A percentile compares a stretch with the other conserved stretches of the same genome.
Conservation (phyloP, 805 yeast genomes). For the Ogataea ramenticola region DNA sequence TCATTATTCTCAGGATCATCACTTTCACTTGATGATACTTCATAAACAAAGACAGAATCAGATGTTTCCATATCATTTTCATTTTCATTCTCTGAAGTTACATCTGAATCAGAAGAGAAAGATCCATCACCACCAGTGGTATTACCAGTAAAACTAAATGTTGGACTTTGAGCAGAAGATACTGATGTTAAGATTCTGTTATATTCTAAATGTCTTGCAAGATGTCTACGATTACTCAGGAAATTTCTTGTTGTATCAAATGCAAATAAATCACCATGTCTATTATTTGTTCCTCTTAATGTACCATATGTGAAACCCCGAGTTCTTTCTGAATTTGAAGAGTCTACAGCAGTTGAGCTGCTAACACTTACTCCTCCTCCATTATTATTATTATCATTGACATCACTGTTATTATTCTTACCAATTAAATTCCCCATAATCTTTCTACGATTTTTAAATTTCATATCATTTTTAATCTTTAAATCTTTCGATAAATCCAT, state of each 20-base stretch:
- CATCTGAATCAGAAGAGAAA: neutral
- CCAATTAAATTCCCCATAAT: conserved; percentile 5
- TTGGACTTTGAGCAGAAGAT: neutral
- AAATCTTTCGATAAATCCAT: conserved; percentile 8
- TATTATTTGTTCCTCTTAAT: neutral
- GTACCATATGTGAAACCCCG: neutral
- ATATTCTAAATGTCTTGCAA: too few relatives aligned
- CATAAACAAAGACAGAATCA: neutral
- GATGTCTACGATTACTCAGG: neutral
- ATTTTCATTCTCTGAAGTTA: neutral
- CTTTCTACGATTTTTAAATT: conserved; percentile 24
- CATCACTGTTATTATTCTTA: neutral
- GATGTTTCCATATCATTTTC: neutral
- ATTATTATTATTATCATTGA: neutral
- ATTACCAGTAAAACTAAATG: too few relatives aligned
- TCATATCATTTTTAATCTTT: conserved; percentile 19
- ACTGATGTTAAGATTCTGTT: neutral
- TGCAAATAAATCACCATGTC: neutral
- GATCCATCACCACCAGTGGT: too few relatives aligned
- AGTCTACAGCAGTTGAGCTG: neutral
- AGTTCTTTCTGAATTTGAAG: neutral
- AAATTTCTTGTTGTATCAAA: neutral
- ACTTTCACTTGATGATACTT: neutral
- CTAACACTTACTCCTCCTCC: neutral
- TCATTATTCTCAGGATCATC: neutral